Evolutionary conservation across 2,329 filamentous ascomycete genomes (phyloP).

Genomic region (Aureobasidium sp.): DNA sequence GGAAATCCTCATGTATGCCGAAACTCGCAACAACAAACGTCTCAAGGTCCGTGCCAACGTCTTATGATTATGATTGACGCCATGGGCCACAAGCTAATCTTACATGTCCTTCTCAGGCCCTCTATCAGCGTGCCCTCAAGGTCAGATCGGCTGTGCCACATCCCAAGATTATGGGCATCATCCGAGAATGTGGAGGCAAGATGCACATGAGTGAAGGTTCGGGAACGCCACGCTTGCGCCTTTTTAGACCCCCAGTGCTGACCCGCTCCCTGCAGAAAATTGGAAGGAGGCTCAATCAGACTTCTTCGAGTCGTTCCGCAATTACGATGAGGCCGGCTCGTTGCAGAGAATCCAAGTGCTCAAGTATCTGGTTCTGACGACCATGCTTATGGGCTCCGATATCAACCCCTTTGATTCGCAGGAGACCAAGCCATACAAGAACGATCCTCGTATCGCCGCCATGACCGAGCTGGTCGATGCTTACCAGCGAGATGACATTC

Average conservation of each 20-base stretch:
- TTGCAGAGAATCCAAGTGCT: constrained; percentile 94
- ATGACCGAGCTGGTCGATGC: constrained; percentile 98
- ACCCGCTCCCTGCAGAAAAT: constrained; percentile 56
- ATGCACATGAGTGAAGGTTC: constrained; percentile 95
- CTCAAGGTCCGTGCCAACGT: constrained; percentile 55
- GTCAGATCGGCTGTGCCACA: constrained; percentile 97
- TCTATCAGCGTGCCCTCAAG: constrained; percentile 85
- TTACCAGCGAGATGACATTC: constrained; percentile 92
- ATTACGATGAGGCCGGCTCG: constrained; percentile 96
- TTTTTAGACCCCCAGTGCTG: constrained; percentile 18
- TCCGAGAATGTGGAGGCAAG: constrained; percentile 96
- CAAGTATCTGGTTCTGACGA: constrained; percentile 92
- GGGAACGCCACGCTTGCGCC: constrained; percentile 16
- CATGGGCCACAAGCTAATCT: constrained; percentile 13
- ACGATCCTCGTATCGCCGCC: constrained; percentile 85
- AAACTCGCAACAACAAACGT: constrained; percentile 95
- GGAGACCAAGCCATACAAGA: constrained; percentile 97
- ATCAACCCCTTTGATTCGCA: constrained; percentile 99
- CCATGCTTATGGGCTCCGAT: constrained; percentile 96
- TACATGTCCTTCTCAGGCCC: constrained; percentile 39
- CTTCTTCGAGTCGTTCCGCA: constrained; percentile 98
- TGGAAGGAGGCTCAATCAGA: constrained; percentile 96
- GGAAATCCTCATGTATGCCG: constrained; percentile 98
- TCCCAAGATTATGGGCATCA: constrained; percentile 98
- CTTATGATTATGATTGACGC: constrained; percentile 11